Base-by-base conservation (phyloP, 2,329 filamentous ascomycete genomes). In the Xylariaceae sp. region DNA sequence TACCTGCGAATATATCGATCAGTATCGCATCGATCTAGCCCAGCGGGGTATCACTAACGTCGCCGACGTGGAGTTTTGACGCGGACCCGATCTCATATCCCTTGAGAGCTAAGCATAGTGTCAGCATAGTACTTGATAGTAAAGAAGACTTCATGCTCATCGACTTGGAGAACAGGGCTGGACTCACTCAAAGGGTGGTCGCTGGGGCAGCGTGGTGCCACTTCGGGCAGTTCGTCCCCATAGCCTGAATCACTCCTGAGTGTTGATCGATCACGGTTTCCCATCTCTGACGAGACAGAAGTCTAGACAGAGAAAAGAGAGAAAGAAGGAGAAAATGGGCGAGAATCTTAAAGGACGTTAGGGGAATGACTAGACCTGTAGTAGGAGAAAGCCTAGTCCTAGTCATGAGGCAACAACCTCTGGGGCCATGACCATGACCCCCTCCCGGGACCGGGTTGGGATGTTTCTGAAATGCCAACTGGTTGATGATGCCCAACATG, bases 31-130 rank as follows among this genome's bases (percentile, higher is more conserved):
- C 19, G 6, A 31, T 37, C n/a, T 9, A 9, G 41, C 43, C 29
- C 12, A 1, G 37, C 26, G 33, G 39, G 29, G 39, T 12, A 23
- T 49, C 24, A 68, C 72, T 71, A 55, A 74, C 72, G 60, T 74
- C 72, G 61, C 72, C 72, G 46, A 74, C 64, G 53, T 74, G 69
- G 45, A 74, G 60, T 53, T 68, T 70, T 6, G 70, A 69, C 28
- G 71, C 71, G 37, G 71, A 63, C 17, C 71, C 71, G 36, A 74
- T 70, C 24, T 73, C 70, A 59, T 74, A 74, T 56, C 72, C 72
- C 48, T 74, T 74, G 29, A 67, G 64, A 54, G 69, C 72, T 74
- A 50, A 36, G 40, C 23, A 19, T 28, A 17, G 29, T 26, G 46
- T 56, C 33, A 60, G 50, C 45, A 54, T 36, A 41, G 11, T 34